Evolutionary conservation across 208 protist genomes (phyloP), one percentile per base, ranked within the genome.

Genomic region (Acanthamoeba rhysodes): DNA sequence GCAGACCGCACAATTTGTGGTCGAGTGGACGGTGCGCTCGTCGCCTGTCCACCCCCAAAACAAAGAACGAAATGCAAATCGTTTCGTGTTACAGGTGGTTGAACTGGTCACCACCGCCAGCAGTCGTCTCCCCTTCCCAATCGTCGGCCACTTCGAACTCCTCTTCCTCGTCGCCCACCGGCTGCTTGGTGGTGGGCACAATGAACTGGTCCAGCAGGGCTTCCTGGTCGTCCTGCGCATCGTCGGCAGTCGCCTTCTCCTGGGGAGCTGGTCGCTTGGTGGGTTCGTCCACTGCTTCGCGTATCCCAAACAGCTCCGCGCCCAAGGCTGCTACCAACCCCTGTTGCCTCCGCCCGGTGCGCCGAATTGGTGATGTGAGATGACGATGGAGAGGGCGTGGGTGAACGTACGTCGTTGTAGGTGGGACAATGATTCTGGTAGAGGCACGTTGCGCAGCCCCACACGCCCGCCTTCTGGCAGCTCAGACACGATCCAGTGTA

Each of bases 381-480:
- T 8, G 4, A 62, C 2, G 57, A 24, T 27, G 20, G 12, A 62
- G 57, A 2, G 2, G 57, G 18, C 3, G 57, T 18, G 12, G 57
- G 12, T 2, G 12, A 62, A 24, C 78, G 27, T 9, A 50, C 78
- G 16, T 87, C 78, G 48, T 87, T 87, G 45, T 87, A 34, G 41
- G n/a, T 53, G 20, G 78, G 78, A 37, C 78, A 87, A 6, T 50
- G 45, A 6, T 50, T 18, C 37, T 87, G 78, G n/a, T 62, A 87
- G 10, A 59, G 20, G 45, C 78, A 87, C 45, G 78, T 59, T n/a
- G 78, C 78, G n/a, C 78, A 87, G 22, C 78, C 78, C 78, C 78
- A 87, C 24, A 87, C 1, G 29, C 27, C 32, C 9, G 16, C 41
- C 45, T 87, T 16, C n/a, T 87, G 37, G 78, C 78, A 87, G 48